These are phyloP conservation scores for Ulmus americana DNA, from an alignment of 331 rosid species.

Conservation along the genomic window DNA sequence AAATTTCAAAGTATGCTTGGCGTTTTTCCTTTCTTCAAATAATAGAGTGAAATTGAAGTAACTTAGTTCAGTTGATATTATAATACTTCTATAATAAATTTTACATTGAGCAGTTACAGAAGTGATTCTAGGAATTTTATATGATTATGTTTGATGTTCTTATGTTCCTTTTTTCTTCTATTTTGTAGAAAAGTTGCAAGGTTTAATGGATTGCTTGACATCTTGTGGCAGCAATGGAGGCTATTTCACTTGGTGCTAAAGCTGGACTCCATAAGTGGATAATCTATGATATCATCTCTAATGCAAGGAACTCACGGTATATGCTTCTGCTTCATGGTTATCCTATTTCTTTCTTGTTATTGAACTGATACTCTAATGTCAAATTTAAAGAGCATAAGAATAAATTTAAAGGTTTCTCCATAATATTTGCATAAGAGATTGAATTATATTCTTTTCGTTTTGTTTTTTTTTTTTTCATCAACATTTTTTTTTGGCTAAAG, in stretches of 20 bases:
- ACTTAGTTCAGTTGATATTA: neutral
- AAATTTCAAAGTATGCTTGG: too few relatives aligned
- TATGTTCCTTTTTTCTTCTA: neutral
- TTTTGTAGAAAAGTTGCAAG: conserved; percentile 56
- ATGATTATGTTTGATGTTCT: neutral
- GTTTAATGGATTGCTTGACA: conserved; percentile 74
- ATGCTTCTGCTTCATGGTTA: conserved; percentile 10
- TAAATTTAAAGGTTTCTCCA: neutral
- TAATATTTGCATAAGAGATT: neutral
- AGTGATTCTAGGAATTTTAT: too few relatives aligned
- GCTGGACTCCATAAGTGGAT: conserved; percentile 83
- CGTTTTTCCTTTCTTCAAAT: neutral
- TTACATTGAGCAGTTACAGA: neutral
- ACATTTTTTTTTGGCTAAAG: too few relatives aligned
- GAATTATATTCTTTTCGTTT: neutral
- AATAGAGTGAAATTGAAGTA: neutral
- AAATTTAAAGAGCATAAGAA: neutral
- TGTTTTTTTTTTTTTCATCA: neutral
- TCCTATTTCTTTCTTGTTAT: neutral
- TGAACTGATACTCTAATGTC: neutral
- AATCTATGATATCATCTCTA: conserved; percentile 76
- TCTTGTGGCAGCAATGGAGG: conserved; percentile 77
- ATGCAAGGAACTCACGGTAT: conserved; percentile 91
- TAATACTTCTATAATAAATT: neutral
- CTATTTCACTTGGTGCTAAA: conserved; percentile 71